Percentiles rank a stretch among this genome's conserved stretches.
phyloP scores from a whole-genome alignment of 371 early-diverging fungal genomes.

The Globomyces sp. region DNA sequence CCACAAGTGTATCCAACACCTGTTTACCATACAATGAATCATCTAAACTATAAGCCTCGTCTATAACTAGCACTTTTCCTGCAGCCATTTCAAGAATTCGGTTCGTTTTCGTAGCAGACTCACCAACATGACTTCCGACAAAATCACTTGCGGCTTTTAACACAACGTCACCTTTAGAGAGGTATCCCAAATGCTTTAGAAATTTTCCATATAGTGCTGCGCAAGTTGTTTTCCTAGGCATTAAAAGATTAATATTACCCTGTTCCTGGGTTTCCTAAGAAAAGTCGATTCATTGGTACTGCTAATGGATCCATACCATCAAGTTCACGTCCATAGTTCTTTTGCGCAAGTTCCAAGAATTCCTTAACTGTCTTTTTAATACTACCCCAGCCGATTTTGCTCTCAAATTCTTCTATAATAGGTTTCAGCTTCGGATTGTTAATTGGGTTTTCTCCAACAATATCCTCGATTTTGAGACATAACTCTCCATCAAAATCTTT shows the following conservation, averaged over 20 bases:
- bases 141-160: too few relatives aligned
- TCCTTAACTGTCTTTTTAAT: too few relatives aligned
- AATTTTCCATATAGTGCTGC: too few relatives aligned
- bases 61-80: slow-evolving; percentile 37
- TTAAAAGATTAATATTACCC: too few relatives aligned
- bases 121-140: slow-evolving; percentile 8
- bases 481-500: slow-evolving; percentile 19
- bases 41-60: slow-evolving; percentile 37
- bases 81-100: slow-evolving; percentile 28
- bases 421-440: slow-evolving; percentile 25
- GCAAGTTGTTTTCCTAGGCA: too few relatives aligned
- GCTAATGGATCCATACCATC: too few relatives aligned
- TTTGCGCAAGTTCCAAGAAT: too few relatives aligned
- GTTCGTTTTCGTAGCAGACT: slow-evolving; percentile 32
- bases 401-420: slow-evolving; percentile 24
- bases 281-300: too few relatives aligned
- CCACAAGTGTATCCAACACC: slow-evolving; percentile 38
- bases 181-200: too few relatives aligned
- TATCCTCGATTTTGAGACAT: slow-evolving; percentile 22
- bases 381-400: slow-evolving; percentile 32
- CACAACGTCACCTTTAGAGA: too few relatives aligned
- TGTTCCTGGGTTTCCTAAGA: too few relatives aligned
- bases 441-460: slow-evolving; percentile 29
- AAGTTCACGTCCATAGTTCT: too few relatives aligned
- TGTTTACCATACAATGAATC: slow-evolving; percentile 34